Evolutionary conservation across 1,284 basidiomycete genomes (phyloP), one percentile per base, ranked within the genome.

Genomic region (Moniliella sp.): DNA sequence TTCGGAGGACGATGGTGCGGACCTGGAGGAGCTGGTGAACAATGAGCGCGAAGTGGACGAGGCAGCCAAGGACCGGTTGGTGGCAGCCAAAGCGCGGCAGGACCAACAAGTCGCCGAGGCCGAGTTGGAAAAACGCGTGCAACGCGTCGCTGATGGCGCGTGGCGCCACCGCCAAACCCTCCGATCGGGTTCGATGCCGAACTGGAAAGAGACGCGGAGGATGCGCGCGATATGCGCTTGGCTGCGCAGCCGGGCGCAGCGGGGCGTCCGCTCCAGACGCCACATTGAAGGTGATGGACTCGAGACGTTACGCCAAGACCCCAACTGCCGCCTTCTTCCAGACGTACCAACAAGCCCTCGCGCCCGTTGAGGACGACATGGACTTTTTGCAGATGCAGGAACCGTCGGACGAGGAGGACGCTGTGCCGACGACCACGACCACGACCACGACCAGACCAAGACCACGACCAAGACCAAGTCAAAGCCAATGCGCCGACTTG

Each of bases 151-250:
- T n/a, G 21, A 23, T n/a, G 21, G 21, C n/a, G 39, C 43, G 26
- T 50, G 55, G 27, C 42, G 36, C 12, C 44, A 19, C 39, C 50
- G 3, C 48, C 38, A 17, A 35, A 36, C 11, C 38, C 50, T 4
- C 27, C 42, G 9, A 41, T 37, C 14, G 40, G 35, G 2, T 35
- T 57, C 17, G 55, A 48, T 13, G 46, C 42, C 5, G 36, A 44
- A 19, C 36, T 57, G 13, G 55, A 57, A 33, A 50, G 54, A 4
- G 55, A 57, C 32, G 54, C 44, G 4, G 50, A 54, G 13, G 50
- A 54, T 11, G 55, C 53, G 15, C 40, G 46, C 15, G 33, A 51
- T 15, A 37, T 36, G 19, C 31, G n/a, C n/a, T n/a, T n/a, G n/a
- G n/a, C n/a, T n/a, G n/a, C n/a, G n/a, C n/a, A n/a, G n/a, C n/a